Evolutionary conservation across 1,284 basidiomycete genomes (phyloP).

Genomic region (Earliella scabrosa): DNA sequence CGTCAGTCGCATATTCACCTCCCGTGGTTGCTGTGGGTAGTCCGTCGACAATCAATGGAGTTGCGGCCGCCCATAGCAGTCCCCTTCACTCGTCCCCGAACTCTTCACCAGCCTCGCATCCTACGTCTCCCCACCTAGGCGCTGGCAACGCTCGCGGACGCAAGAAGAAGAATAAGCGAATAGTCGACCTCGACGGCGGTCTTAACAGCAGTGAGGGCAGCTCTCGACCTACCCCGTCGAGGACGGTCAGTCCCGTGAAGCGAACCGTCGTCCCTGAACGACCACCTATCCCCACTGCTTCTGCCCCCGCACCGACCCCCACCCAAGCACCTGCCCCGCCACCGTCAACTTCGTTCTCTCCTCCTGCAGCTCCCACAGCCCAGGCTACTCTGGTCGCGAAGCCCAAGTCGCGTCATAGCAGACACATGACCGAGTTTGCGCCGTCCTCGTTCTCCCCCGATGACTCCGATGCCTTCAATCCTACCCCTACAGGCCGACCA

Average conservation of each 20-base stretch:
- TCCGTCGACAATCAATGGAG: conserved; percentile 21
- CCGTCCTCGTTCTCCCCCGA: conserved; percentile 25
- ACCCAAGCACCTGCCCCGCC: neutral
- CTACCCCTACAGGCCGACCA: conserved; percentile 10
- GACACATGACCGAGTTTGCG: conserved; percentile 52
- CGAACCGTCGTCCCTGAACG: conserved; percentile 3
- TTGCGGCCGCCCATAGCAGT: conserved; percentile 39
- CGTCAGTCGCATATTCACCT: conserved; percentile 55
- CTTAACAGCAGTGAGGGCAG: conserved; percentile 39
- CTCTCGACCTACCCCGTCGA: conserved; percentile 23
- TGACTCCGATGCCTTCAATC: conserved; percentile 9
- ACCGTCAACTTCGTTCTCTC: conserved; percentile 1
- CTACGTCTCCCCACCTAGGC: conserved; percentile 44
- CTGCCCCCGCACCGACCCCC: neutral
- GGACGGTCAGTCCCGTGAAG: conserved; percentile 23
- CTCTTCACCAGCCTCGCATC: conserved; percentile 47
- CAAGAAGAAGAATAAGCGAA: conserved; percentile 66
- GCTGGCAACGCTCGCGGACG: conserved; percentile 47
- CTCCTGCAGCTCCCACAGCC: conserved; percentile 11
- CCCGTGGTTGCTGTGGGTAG: conserved; percentile 60
- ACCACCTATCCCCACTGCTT: neutral
- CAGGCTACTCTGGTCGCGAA: conserved; percentile 20
- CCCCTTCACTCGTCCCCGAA: conserved; percentile 38
- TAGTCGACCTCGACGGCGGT: conserved; percentile 66
- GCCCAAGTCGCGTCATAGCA: conserved; percentile 38